Percentiles rank a stretch among this genome's conserved stretches.
Evolutionary conservation across 306 rosid genomes (phyloP).

Genomic region (Vigna unguiculata): DNA sequence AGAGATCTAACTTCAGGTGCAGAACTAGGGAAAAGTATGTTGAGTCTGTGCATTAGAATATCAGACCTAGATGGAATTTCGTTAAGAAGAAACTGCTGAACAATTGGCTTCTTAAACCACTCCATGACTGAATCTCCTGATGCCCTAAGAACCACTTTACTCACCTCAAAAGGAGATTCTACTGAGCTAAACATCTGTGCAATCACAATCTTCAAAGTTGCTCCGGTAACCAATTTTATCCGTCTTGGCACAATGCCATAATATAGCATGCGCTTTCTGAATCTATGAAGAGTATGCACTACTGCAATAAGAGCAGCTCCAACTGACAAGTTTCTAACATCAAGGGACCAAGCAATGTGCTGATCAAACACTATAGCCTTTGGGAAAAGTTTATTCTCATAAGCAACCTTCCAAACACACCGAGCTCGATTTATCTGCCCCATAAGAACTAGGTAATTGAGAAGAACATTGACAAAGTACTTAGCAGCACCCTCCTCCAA

Average conservation of each 20-base stretch:
- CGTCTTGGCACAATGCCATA: conserved; percentile 90
- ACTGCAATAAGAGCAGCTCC: conserved; percentile 93
- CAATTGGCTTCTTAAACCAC: conserved; percentile 96
- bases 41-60: conserved; percentile 90
- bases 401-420: conserved; percentile 94
- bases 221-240: conserved; percentile 89
- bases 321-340: conserved; percentile 90
- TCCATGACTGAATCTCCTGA: conserved; percentile 96
- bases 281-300: conserved; percentile 93
- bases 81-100: conserved; percentile 93
- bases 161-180: conserved; percentile 95
- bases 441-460: conserved; percentile 94
- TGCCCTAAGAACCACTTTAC: conserved; percentile 94
- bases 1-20: conserved; percentile 92
- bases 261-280: conserved; percentile 94
- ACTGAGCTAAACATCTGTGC: conserved; percentile 89
- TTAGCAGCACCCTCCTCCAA: conserved; percentile 92
- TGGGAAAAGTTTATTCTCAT: conserved; percentile 96
- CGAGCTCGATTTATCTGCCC: conserved; percentile 95
- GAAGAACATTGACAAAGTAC: conserved; percentile 92
- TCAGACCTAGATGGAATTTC: conserved; percentile 89
- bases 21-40: conserved; percentile 90
- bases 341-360: conserved; percentile 98
- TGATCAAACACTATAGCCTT: conserved; percentile 95
- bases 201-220: conserved; percentile 83